Evolutionary conservation across 2,329 filamentous ascomycete species (phyloP).

Genomic region (Graphium sp.): DNA sequence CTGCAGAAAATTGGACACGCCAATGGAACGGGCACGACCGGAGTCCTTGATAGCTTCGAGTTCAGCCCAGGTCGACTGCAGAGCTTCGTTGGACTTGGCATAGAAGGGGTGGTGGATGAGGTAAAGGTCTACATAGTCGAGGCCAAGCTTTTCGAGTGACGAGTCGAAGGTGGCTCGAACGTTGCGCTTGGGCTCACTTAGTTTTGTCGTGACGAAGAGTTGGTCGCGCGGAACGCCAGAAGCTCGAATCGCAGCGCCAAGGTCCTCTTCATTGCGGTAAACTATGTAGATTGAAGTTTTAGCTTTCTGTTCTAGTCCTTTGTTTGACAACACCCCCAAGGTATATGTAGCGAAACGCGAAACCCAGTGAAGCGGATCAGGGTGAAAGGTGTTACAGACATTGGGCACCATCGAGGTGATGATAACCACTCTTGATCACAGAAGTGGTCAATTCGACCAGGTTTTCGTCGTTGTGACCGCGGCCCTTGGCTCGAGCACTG

Average conservation of each 20-base stretch:
- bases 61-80: constrained; percentile 44
- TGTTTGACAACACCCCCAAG: too few relatives aligned
- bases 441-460: constrained; percentile 31
- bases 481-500: constrained; percentile 43
- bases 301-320: constrained; percentile 1
- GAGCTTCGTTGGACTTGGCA: constrained; percentile 13
- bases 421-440: constrained; percentile 54
- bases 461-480: constrained; percentile 36
- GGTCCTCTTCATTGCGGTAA: constrained; percentile 51
- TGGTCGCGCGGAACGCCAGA: constrained; percentile 45
- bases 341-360: neutral
- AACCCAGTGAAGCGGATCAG: neutral
- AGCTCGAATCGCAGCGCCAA: constrained; percentile 54
- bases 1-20: constrained; percentile 58
- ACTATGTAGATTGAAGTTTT: constrained; percentile 15
- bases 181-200: constrained; percentile 18
- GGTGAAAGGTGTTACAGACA: constrained; percentile 18
- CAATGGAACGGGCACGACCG: constrained; percentile 52
- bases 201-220: constrained; percentile 52
- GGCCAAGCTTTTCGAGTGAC: constrained; percentile 46
- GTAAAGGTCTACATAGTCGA: constrained; percentile 60
- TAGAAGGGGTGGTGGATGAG: constrained; percentile 42
- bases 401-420: constrained; percentile 62
- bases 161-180: constrained; percentile 33
- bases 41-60: constrained; percentile 49